phyloP scores from a whole-genome alignment of 140 eudicot species.

The Flaveria floridana region DNA sequence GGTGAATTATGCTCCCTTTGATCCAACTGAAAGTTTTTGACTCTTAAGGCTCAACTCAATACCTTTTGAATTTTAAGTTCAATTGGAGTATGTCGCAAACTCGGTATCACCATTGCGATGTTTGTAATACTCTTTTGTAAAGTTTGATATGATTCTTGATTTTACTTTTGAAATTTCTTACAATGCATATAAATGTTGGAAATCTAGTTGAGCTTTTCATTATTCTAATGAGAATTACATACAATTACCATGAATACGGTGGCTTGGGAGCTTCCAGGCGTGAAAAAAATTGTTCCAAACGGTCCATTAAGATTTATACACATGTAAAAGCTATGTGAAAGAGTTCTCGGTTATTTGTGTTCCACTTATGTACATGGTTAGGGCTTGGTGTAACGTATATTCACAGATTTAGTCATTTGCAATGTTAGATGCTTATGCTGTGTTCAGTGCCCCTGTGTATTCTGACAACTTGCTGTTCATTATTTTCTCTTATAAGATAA shows the following conservation, averaged over 20 bases:
- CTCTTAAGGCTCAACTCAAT: neutral
- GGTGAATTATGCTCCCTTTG: conserved; percentile 13
- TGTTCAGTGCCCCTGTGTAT: conserved; percentile 2
- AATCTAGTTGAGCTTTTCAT: neutral
- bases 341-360: conserved; percentile 15
- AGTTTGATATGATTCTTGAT: too few relatives aligned
- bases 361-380: conserved; percentile 16
- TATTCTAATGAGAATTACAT: conserved; percentile 3
- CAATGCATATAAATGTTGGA: too few relatives aligned
- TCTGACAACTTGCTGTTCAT: neutral
- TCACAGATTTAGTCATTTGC: conserved; percentile 5
- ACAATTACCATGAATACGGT: conserved; percentile 8
- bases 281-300: conserved; percentile 10
- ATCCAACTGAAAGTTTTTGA: neutral
- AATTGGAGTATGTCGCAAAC: too few relatives aligned
- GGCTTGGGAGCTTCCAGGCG: conserved; percentile 17
- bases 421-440: conserved; percentile 12
- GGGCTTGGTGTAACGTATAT: conserved; percentile 19
- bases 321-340: conserved; percentile 14
- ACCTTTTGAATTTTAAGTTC: too few relatives aligned
- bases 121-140: too few relatives aligned
- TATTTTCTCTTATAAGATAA: conserved; percentile 18
- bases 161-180: too few relatives aligned
- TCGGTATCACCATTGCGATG: too few relatives aligned
- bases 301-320: neutral